These are phyloP conservation scores for Nemania abortiva DNA, from an alignment of 2,329 filamentous ascomycete species.

Conservation along the genomic window DNA sequence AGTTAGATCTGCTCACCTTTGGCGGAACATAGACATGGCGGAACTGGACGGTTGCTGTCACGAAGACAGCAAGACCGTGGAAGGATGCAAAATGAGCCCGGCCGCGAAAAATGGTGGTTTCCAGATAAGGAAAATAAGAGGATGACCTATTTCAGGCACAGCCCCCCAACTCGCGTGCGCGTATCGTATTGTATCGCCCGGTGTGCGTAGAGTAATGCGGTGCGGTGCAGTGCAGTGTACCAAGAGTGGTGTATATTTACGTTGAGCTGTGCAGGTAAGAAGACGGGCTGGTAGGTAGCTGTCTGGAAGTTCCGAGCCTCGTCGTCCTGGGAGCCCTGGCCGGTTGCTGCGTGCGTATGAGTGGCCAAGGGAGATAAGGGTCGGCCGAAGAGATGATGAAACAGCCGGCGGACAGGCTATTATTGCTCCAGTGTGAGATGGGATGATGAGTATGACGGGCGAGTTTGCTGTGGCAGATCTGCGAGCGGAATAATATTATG, in stretches of 20 bases:
- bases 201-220: neutral
- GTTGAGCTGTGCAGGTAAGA: neutral
- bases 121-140: conserved; percentile 23
- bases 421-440: conserved; percentile 6
- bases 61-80: conserved; percentile 46
- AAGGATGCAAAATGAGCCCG: conserved; percentile 41
- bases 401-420: conserved; percentile 23
- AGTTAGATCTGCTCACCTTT: conserved; percentile 46
- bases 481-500: conserved; percentile 22
- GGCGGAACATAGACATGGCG: conserved; percentile 50
- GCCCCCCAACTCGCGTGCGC: conserved; percentile 18
- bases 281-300: conserved; percentile 16
- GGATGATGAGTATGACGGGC: conserved; percentile 1
- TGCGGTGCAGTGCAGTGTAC: neutral
- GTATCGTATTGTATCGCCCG: neutral
- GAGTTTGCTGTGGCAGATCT: conserved; percentile 6
- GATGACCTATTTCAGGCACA: conserved; percentile 29
- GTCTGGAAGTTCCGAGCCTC: conserved; percentile 7
- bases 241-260: neutral
- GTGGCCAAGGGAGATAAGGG: neutral
- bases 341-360: neutral
- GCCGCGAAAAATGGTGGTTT: neutral
- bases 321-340: neutral
- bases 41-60: conserved; percentile 45
- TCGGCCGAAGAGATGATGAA: conserved; percentile 34